phyloP scores from a whole-genome alignment of 2,329 filamentous ascomycete genomes.

The Eutypella sp. region DNA sequence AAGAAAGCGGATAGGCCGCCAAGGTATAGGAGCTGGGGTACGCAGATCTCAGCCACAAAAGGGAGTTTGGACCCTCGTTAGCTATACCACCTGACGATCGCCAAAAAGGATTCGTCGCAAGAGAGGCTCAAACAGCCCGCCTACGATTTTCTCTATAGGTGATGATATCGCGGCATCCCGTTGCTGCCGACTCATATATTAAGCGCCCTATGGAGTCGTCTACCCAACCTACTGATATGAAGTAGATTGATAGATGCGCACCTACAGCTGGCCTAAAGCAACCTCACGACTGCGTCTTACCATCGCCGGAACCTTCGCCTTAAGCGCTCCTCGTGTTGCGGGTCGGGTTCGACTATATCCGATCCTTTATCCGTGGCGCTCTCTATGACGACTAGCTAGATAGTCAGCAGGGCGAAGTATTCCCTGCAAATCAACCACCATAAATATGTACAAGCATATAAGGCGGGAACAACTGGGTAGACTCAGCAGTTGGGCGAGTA shows the following conservation, averaged over 20 bases:
- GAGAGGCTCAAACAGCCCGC: background rate
- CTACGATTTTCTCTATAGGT: background rate
- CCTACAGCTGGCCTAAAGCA: too few species aligned
- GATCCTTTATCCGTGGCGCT: background rate
- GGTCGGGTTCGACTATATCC: background rate
- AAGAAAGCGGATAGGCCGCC: background rate
- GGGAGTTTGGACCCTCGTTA: background rate
- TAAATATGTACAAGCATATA: background rate
- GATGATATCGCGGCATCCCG: background rate
- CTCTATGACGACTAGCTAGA: background rate
- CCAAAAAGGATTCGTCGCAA: background rate
- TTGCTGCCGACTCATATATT: background rate
- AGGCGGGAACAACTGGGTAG: background rate
- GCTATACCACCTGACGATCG: too few species aligned
- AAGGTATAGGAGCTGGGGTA: background rate
- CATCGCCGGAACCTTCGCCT: background rate
- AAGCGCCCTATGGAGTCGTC: background rate
- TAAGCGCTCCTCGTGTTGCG: background rate
- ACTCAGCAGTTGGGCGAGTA: background rate
- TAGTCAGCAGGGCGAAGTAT: background rate
- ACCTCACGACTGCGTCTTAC: background rate
- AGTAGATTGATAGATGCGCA: too few species aligned
- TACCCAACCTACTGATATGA: too few species aligned
- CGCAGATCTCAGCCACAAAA: background rate
- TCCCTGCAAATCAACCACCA: background rate